These are phyloP conservation scores for Prunus fruticosa DNA, from an alignment of 306 rosid species.

Conservation along the genomic window DNA sequence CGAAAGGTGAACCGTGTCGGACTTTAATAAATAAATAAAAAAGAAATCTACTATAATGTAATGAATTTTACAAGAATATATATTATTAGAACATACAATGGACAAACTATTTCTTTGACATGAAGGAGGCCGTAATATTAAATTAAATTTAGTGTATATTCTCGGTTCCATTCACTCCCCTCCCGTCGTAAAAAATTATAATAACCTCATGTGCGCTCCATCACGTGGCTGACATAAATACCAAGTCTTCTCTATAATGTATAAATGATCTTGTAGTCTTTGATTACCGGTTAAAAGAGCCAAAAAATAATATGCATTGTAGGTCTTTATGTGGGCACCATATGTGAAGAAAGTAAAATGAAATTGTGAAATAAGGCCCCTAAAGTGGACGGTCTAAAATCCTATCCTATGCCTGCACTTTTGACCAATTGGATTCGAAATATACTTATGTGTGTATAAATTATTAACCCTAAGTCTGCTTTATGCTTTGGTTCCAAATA, in stretches of 20 bases:
- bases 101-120: too few relatives aligned
- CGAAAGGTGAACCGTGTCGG: fast-evolving
- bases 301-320: constrained; percentile 7
- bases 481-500: constrained; percentile 22
- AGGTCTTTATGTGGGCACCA: constrained; percentile 24
- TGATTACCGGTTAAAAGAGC: constrained; percentile 8
- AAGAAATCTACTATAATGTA: too few relatives aligned
- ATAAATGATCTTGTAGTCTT: background rate
- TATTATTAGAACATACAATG: too few relatives aligned
- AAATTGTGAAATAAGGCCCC: constrained; percentile 25
- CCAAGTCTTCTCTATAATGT: too few relatives aligned
- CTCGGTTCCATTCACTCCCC: too few relatives aligned
- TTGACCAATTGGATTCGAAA: constrained; percentile 34
- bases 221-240: too few relatives aligned
- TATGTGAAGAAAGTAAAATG: constrained; percentile 9
- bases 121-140: too few relatives aligned
- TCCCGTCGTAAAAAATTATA: too few relatives aligned
- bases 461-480: constrained; percentile 2
- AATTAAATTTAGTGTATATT: too few relatives aligned
- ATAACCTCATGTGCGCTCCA: fast-evolving
- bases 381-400: constrained; percentile 29
- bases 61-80: too few relatives aligned
- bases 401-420: constrained; percentile 39
- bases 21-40: too few relatives aligned
- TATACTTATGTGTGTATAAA: constrained; percentile 10